phyloP scores from a whole-genome alignment of 331 rosid genomes.

The Prunus yedoensis region DNA sequence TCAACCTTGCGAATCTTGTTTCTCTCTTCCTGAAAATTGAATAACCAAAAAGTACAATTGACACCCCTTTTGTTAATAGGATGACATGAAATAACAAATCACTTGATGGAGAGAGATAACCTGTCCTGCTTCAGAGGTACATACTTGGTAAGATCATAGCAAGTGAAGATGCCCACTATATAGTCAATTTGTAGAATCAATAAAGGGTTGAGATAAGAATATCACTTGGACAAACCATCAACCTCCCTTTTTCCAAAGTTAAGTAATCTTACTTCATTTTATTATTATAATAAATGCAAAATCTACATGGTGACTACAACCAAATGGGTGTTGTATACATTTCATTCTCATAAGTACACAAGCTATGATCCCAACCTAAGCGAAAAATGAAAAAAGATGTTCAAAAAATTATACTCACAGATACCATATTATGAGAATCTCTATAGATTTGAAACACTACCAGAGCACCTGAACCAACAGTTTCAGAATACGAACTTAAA shows the following conservation, averaged over 20 bases:
- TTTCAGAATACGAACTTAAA: conserved; percentile 34
- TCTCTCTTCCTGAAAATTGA: conserved; percentile 82
- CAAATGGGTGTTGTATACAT: not conserved
- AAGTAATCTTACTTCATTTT: not conserved
- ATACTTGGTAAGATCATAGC: not conserved
- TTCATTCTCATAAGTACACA: not conserved
- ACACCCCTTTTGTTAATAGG: conserved; percentile 15
- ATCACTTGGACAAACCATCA: not conserved
- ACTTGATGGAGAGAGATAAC: not conserved
- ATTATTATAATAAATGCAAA: not conserved
- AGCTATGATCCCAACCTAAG: not conserved
- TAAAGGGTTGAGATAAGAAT: not conserved
- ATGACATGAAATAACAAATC: conserved; percentile 3
- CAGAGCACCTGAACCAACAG: conserved; percentile 50
- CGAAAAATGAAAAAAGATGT: conserved; percentile 1
- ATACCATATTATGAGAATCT: conserved; percentile 35
- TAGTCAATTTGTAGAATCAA: not conserved
- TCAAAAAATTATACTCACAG: conserved; percentile 34
- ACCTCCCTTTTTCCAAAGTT: not conserved
- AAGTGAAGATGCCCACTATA: not conserved
- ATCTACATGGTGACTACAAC: not conserved
- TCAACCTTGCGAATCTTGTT: conserved; percentile 71
- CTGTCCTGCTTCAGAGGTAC: not conserved
- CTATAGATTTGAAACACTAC: conserved; percentile 41
- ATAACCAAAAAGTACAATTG: conserved; percentile 28